Evolutionary conservation across 1,284 basidiomycete genomes (phyloP).

Genomic region (Tilletia horrida): DNA sequence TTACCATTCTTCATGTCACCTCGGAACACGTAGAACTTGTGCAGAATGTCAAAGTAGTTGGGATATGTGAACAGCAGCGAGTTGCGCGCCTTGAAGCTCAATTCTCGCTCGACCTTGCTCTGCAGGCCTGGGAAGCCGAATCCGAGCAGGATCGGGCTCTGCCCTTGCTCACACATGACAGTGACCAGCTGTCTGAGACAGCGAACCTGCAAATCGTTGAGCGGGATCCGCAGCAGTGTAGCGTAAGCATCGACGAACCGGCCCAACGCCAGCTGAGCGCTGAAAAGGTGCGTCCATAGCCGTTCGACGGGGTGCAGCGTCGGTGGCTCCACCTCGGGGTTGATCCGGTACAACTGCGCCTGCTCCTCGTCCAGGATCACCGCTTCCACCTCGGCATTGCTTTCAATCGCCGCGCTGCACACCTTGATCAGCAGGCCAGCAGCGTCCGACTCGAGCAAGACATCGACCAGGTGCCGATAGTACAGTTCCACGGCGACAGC

Average conservation of each 20-base stretch:
- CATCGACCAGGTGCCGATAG: conserved; percentile 16
- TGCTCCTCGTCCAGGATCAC: background rate
- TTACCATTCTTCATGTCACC: conserved; percentile 52
- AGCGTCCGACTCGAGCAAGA: conserved; percentile 35
- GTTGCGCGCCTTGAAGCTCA: conserved; percentile 92
- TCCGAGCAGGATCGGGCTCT: conserved; percentile 72
- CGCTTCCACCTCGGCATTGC: conserved; percentile 9
- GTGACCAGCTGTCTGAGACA: conserved; percentile 56
- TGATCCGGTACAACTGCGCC: background rate
- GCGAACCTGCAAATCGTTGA: conserved; percentile 20
- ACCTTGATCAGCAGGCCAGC: conserved; percentile 30
- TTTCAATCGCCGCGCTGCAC: conserved; percentile 35
- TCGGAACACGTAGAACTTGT: conserved; percentile 66
- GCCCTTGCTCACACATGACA: conserved; percentile 86
- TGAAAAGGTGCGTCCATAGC: conserved; percentile 45
- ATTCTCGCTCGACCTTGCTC: conserved; percentile 79
- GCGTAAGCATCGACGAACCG: conserved; percentile 40
- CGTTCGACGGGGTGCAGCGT: conserved; percentile 25
- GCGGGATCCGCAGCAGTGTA: conserved; percentile 40
- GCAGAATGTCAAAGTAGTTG: conserved; percentile 87
- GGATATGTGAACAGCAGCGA: conserved; percentile 80
- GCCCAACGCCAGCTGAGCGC: conserved; percentile 39
- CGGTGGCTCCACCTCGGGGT: background rate
- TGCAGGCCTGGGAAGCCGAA: conserved; percentile 83
- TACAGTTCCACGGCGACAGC: background rate